A percentile compares a stretch with the other conserved stretches of the same genome.
phyloP scores from a whole-genome alignment of 2,329 filamentous ascomycete genomes.

The Chrysosphaeria jannelii region DNA sequence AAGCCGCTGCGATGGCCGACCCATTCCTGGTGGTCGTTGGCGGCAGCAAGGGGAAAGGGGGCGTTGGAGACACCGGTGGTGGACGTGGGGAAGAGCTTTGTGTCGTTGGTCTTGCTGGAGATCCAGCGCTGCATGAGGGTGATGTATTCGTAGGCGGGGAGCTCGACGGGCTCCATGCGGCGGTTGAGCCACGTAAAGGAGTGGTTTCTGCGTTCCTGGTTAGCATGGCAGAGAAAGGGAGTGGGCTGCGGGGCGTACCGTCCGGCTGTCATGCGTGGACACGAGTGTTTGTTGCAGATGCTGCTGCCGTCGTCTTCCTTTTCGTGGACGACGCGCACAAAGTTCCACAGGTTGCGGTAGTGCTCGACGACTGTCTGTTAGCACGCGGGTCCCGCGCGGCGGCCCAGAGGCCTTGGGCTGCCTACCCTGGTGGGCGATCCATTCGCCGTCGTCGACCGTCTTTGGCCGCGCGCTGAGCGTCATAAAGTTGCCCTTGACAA shows the following conservation, averaged over 20 bases:
- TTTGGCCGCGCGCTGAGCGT: conserved; percentile 77
- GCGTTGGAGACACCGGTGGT: conserved; percentile 37
- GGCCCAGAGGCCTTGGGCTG: too few relatives aligned
- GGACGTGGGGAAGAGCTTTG: conserved; percentile 69
- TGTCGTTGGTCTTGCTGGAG: conserved; percentile 78
- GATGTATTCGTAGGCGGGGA: conserved; percentile 81
- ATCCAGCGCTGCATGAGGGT: conserved; percentile 94
- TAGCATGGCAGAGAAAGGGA: too few relatives aligned
- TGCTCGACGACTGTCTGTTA: conserved; percentile 50
- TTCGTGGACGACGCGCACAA: conserved; percentile 68
- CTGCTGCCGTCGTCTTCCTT: conserved; percentile 47
- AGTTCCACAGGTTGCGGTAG: conserved; percentile 65
- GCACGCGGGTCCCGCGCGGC: too few relatives aligned
- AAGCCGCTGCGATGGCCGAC: conserved; percentile 82
- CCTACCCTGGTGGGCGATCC: conserved; percentile 79
- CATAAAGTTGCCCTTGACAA: conserved; percentile 94
- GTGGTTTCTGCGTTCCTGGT: conserved; percentile 43
- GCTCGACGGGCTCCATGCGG: conserved; percentile 62
- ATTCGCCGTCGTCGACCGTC: conserved; percentile 81
- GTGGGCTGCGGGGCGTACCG: too few relatives aligned
- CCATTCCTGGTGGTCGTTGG: conserved; percentile 16
- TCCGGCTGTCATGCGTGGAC: conserved; percentile 82
- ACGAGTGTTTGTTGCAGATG: conserved; percentile 60
- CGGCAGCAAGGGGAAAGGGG: conserved; percentile 16
- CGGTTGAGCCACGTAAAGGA: conserved; percentile 93